Evolutionary conservation across 495 filamentous ascomycete species (phyloP), one percentile per base, ranked within the genome.

Genomic region (Aspergillus bridgeri): DNA sequence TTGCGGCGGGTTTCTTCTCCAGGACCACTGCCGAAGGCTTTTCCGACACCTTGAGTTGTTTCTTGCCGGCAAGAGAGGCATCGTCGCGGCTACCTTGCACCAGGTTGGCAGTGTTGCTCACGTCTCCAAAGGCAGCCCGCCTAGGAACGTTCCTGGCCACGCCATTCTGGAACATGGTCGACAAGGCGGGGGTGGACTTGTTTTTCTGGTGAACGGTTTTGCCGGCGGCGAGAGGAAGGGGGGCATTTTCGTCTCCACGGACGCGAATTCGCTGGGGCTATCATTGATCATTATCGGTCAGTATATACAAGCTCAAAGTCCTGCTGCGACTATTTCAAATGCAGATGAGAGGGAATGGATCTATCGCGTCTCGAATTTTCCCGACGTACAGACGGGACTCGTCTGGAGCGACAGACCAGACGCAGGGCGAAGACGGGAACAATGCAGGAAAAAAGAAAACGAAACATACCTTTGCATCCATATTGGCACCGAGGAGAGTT

Each of bases 261-360:
- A 84, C 77, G 67, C 83, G 83, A 64, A 87, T 69, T 68, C 92
- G 83, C 69, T 89, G 88, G 53, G 92, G 91, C 90, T 95, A 69
- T 51, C 60, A 53, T 48, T 18, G 47, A 27, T 50, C 19, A 42
- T 50, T 9, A 3, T n/a, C 6, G 52, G 57, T 64, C 47, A 57
- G 58, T 48, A 46, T 54, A 15, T 17, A 24, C 49, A n/a, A n/a
- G 5, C 8, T 11, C 38, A 50, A 51, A 8, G 53, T 52, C 22
- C 15, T 56, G 51, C n/a, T 57, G 61, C 24, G 60, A 60, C 57
- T 27, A 8, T 25, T 29, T 25, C 49, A 46, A 22, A 24, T 15
- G 38, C 24, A 42, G 5, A 19, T n/a, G 3, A 46, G 21, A 15
- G 17, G 19, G 11, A n/a, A 21, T 17, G 25, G 44, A 29, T 24